Percentiles rank a stretch among this genome's conserved stretches.
phyloP scores from a whole-genome alignment of 176 grass and related monocot genomes.

The Metroxylon sagu region DNA sequence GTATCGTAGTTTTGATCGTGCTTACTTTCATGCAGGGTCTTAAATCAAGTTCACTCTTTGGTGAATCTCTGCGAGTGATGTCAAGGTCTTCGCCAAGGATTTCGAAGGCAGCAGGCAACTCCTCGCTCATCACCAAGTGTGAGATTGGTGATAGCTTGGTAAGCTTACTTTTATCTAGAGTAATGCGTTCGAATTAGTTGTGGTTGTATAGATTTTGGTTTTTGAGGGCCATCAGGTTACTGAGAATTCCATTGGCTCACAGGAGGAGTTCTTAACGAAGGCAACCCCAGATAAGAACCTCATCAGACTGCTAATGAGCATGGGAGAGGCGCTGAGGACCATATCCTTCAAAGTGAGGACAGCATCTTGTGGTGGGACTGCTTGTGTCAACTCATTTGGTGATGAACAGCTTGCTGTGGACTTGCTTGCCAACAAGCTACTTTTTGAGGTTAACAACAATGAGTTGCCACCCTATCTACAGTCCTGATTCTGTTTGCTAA shows the following conservation, averaged over 20 bases:
- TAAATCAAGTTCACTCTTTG: conserved; percentile 47
- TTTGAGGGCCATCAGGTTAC: too few relatives aligned
- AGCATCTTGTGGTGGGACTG: conserved; percentile 77
- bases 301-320: conserved; percentile 77
- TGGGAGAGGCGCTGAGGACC: conserved; percentile 94
- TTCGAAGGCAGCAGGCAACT: conserved; percentile 29
- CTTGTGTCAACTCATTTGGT: conserved; percentile 88
- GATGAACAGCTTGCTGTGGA: conserved; percentile 98
- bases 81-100: conserved; percentile 29
- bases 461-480: too few relatives aligned
- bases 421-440: conserved; percentile 81
- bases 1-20: too few relatives aligned
- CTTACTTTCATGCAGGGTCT: conserved; percentile 13
- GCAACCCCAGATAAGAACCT: conserved; percentile 86
- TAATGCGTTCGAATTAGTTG: too few relatives aligned
- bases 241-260: background rate
- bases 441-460: conserved; percentile 44
- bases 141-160: conserved; percentile 90
- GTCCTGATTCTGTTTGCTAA: too few relatives aligned
- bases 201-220: too few relatives aligned
- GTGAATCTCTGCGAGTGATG: conserved; percentile 49
- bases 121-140: conserved; percentile 52
- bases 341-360: conserved; percentile 94
- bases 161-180: background rate
- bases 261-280: conserved; percentile 94